Evolutionary conservation across 2,329 filamentous ascomycete genomes (phyloP), one percentile per base, ranked within the genome.

Genomic region (Chrysoporthe puriensis): DNA sequence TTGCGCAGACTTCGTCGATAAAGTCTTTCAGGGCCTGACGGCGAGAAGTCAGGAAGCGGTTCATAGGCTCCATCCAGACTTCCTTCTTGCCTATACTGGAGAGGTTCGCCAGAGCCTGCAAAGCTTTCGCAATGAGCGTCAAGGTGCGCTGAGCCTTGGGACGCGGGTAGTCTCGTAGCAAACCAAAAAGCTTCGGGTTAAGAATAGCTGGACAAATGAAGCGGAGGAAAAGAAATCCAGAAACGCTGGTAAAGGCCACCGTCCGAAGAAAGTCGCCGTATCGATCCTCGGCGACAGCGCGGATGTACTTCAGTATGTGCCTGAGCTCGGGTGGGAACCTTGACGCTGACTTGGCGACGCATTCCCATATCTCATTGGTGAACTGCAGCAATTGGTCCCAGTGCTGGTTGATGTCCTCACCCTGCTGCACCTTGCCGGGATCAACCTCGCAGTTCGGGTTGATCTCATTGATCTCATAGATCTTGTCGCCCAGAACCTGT

Each of bases 61-160:
- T 98, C 95, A 98, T 98, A 0, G 94, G 94, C 79, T 97, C 94
- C 94, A 98, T 97, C 93, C 94, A 98, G n/a, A 91, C 89, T 78
- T 98, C 95, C 76, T 97, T 97, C 75, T 92, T 94, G 52, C 95
- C 95, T 76, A 97, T 97, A 0, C 89, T 93, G 1, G 93, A 92
- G 79, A 97, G 85, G 76, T 97, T 97, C 21, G 94, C 93, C 68
- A 98, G 84, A 18, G 93, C 94, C 79, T 97, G 94, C 9, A 98
- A 82, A 1, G 92, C 93, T 79, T 98, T 98, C 34, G 95, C 93
- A 69, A 98, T 94, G 62, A 98, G 85, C 0, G 95, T 97, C 64
- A 97, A 85, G 0, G 94, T 97, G 54, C 95, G 89, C 76, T 97
- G 93, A 13, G 94, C 93, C 64, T 90, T 90, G 36, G 90, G 88